Evolutionary conservation across 306 rosid species (phyloP).

Genomic region (Biancaea sappan): DNA sequence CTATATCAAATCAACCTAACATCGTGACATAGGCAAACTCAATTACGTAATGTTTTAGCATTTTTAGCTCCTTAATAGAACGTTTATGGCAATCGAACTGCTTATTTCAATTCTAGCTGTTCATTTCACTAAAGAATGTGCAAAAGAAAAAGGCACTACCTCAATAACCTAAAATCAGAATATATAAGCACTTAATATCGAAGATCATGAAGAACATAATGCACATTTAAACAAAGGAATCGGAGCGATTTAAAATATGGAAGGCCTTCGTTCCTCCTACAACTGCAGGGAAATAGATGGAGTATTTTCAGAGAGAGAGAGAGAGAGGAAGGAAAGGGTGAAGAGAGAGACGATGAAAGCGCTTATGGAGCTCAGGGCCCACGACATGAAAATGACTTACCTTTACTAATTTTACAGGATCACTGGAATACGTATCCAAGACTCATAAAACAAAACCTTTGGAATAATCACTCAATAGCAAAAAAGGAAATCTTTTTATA

Average conservation of each 20-base stretch:
- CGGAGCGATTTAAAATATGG: neutral
- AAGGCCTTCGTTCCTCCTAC: neutral
- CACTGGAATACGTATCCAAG: too few relatives aligned
- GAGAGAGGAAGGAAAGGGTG: neutral
- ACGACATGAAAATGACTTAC: neutral
- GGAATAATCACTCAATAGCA: too few relatives aligned
- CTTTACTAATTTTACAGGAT: too few relatives aligned
- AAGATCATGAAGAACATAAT: neutral
- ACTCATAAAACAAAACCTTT: too few relatives aligned
- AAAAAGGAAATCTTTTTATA: too few relatives aligned
- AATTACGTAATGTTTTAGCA: neutral
- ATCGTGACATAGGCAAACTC: neutral
- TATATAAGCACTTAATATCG: neutral
- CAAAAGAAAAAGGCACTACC: too few relatives aligned
- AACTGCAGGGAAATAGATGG: neutral
- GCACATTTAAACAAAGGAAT: neutral
- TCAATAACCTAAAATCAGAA: neutral
- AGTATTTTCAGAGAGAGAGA: slow-evolving; percentile 5
- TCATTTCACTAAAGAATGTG: neutral
- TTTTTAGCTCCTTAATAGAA: neutral
- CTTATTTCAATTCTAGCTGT: neutral
- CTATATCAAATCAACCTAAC: neutral
- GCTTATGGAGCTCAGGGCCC: neutral
- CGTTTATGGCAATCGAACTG: neutral
- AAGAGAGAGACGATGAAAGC: slow-evolving; percentile 14